Evolutionary conservation across 495 filamentous ascomycete species (phyloP).

Genomic region (Pseudevernia furfuracea): DNA sequence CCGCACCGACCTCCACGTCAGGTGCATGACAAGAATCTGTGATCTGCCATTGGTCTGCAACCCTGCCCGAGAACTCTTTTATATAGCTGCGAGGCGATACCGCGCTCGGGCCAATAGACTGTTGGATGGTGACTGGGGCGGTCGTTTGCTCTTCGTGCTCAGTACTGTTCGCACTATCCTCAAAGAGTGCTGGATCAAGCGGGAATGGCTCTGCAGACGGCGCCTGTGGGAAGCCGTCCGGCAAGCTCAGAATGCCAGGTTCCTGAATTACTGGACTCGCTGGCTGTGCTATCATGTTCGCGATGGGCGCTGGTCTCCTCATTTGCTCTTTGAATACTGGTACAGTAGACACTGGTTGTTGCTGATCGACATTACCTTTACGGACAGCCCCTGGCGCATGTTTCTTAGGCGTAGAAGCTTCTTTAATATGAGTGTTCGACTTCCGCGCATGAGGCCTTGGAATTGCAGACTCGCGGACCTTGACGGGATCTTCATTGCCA

Average conservation of each 20-base stretch:
- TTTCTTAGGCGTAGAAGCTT: slow-evolving; percentile 1
- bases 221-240: not conserved
- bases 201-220: slow-evolving; percentile 1
- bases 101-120: not conserved
- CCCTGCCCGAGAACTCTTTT: not conserved
- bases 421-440: slow-evolving; percentile 10
- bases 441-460: slow-evolving; percentile 43
- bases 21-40: not conserved
- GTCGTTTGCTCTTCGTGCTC: not conserved
- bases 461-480: slow-evolving; percentile 51
- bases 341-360: not conserved
- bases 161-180: not conserved
- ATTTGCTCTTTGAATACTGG: not conserved
- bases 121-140: not conserved
- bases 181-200: slow-evolving; percentile 16
- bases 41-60: slow-evolving; percentile 6
- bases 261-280: slow-evolving; percentile 1
- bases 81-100: not conserved
- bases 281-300: slow-evolving; percentile 21
- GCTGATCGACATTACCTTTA: not conserved
- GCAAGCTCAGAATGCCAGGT: not conserved
- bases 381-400: not conserved
- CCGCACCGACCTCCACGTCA: not conserved
- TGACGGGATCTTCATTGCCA: slow-evolving; percentile 56
- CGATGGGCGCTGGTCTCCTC: slow-evolving; percentile 14